Base-by-base conservation (phyloP, 495 filamentous ascomycete species). In the Tetracladium setigerum region DNA sequence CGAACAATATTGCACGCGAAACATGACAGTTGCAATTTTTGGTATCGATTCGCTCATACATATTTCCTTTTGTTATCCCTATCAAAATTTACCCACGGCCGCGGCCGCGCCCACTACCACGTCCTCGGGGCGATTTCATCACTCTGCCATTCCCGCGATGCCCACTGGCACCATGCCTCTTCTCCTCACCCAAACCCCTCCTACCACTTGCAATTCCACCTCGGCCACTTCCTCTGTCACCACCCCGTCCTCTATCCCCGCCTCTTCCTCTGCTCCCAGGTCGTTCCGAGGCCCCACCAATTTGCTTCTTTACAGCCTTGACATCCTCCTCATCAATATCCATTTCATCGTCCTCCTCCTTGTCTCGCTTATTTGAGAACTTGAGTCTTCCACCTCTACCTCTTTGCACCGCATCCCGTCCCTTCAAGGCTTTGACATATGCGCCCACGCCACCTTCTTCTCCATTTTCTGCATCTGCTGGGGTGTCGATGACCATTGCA, bases 341-440 rank as follows among this genome's bases (percentile, higher is more conserved):
- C 75, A 88, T 89, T 41, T 69, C 71, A 31, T 74, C 77, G 13
- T 79, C 78, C 18, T 75, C 70, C 45, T 74, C 76, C 44, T 74
- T 72, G 19, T 75, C 67, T 56, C 77, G 76, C 56, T 75, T 81
- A 53, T 84, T 84, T 13, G 73, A 79, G 69, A 95, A 95, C 74
- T 94, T 96, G 47, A 97, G 66, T 65, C 86, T 83, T 15, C 92
- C 89, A 44, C 83, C 78, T 54, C 86, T 82, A 16, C 94, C 92
- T 30, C 89, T 76, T 47, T 81, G 79, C 30, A 86, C 81, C 2
- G 83, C 84, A 63, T 95, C 87, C 48, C 84, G 82, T 41, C 94
- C 86, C 50, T 79, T 82, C 31, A 98, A 81, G 16, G 94, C 94
- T 32, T 85, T 81, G 12, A 98, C 87, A 63, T 97, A 98, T 27